Base-by-base conservation (phyloP, 1,139 yeast species). In the Geotrichum bryndzae region DNA sequence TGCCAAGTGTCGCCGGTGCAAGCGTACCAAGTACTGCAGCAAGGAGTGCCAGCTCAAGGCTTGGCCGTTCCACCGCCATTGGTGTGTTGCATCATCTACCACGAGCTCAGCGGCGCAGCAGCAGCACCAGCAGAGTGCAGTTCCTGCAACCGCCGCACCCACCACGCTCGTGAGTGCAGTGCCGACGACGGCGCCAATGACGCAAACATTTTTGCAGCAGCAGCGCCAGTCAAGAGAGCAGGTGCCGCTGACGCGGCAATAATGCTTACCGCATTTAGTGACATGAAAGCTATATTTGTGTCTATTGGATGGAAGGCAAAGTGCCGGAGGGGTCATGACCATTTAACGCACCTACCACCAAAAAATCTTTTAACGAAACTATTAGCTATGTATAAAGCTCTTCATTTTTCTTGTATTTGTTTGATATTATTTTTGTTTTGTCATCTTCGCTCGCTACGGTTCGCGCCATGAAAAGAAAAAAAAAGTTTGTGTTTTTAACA, bases 1-100 rank as follows among this genome's bases (percentile, higher is more conserved):
- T 77, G 96, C 96, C 66, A 94, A 94, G 75, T 94, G 99, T 74
- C 82, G 97, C 64, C 82, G 96, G 60, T 94, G 99, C 75, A 90
- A 92, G 74, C 79, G 98, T 64, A 91, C 99, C 1, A 94, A 94
- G 76, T 94, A 94, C 73, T 94, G 99, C 72, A 87, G 96, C 18
- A 83, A 94, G 67, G 92, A 87, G 60, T 94, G 99, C 73, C 99
- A 94, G 75, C 82, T 90, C 72, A 82, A 82, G 66, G 96, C 97
- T 0, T 94, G 99, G 99, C 83, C 83, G 27, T 88, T 87, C 71
- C 99, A 94, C 76, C 83, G 96, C 66, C 90, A 90, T 72, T 94
- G 99, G 99, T 94, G 99, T 74, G 82, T 84, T 58, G 85, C 85
- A 35, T 35, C 41, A 13, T 35, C 41, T 35, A 35, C 41, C 15